phyloP scores from a whole-genome alignment of 495 filamentous ascomycete genomes.

The Pyronema omphalodes region DNA sequence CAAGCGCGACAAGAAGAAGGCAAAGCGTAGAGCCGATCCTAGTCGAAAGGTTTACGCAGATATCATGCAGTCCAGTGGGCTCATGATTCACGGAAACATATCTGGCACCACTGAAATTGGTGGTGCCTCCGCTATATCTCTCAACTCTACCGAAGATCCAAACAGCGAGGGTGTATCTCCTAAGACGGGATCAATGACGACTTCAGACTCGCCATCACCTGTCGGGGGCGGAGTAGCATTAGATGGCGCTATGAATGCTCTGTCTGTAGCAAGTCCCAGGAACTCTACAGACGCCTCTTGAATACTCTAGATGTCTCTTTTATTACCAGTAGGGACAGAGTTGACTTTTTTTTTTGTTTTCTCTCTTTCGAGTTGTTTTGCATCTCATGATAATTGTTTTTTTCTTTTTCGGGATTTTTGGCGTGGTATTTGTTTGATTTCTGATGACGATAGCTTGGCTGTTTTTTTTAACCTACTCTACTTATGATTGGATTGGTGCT shows the following conservation, averaged over 20 bases:
- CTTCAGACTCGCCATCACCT: not conserved
- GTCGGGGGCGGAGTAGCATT: not conserved
- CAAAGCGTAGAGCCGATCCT: conserved; percentile 67
- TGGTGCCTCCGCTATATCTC: conserved; percentile 14
- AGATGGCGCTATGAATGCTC: not conserved
- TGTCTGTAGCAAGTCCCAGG: not conserved
- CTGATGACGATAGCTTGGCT: no score
- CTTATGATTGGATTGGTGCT: no score
- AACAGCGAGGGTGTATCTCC: not conserved
- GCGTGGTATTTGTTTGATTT: no score
- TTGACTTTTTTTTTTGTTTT: no score
- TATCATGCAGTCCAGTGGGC: conserved; percentile 38
- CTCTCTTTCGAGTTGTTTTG: no score
- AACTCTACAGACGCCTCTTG: not conserved
- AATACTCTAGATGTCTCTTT: no score
- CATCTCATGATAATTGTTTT: no score
- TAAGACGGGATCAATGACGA: not conserved
- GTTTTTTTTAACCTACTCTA: no score
- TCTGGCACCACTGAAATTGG: conserved; percentile 10
- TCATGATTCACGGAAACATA: conserved; percentile 19
- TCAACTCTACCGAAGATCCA: conserved; percentile 11
- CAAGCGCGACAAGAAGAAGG: conserved; percentile 82
- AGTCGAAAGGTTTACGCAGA: conserved; percentile 58
- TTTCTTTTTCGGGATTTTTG: no score
- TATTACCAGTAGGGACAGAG: no score